These are phyloP conservation scores for Cucurbita argyrosperma DNA, from an alignment of 306 rosid genomes.

Conservation along the genomic window DNA sequence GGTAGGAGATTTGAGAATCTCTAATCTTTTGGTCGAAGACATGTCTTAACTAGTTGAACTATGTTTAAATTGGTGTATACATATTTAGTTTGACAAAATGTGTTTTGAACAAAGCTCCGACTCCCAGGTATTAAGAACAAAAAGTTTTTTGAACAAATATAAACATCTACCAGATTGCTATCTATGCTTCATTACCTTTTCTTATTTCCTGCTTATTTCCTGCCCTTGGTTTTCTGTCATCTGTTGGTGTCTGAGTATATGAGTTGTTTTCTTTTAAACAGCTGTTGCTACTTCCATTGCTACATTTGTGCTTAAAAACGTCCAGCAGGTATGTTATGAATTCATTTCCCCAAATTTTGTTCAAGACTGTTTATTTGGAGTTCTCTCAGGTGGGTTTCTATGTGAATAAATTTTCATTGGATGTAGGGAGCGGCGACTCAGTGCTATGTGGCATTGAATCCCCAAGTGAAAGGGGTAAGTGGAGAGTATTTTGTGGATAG, in stretches of 20 bases:
- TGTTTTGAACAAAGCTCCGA: neutral
- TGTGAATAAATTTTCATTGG: neutral
- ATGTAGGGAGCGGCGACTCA: constrained; percentile 35
- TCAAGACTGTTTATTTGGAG: neutral
- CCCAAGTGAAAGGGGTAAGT: constrained; percentile 24
- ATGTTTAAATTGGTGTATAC: neutral
- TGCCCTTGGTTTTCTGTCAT: neutral
- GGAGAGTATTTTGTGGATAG: constrained; percentile 31
- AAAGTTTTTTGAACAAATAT: neutral
- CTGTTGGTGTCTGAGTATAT: neutral
- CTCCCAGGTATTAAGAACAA: too few relatives aligned
- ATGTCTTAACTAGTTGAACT: neutral
- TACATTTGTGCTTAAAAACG: constrained; percentile 39
- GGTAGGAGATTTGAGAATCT: too few relatives aligned
- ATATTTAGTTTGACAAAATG: neutral
- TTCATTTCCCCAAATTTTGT: neutral
- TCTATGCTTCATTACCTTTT: neutral
- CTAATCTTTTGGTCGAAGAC: neutral
- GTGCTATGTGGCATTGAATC: constrained; percentile 34
- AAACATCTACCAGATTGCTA: neutral
- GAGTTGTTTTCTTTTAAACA: constrained; percentile 19
- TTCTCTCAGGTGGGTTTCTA: neutral
- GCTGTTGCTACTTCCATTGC: constrained; percentile 29
- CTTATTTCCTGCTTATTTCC: neutral
- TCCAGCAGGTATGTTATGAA: constrained; percentile 42